These are phyloP conservation scores for Collybia nuda DNA, from an alignment of 768 basidiomycete species.

Conservation along the genomic window DNA sequence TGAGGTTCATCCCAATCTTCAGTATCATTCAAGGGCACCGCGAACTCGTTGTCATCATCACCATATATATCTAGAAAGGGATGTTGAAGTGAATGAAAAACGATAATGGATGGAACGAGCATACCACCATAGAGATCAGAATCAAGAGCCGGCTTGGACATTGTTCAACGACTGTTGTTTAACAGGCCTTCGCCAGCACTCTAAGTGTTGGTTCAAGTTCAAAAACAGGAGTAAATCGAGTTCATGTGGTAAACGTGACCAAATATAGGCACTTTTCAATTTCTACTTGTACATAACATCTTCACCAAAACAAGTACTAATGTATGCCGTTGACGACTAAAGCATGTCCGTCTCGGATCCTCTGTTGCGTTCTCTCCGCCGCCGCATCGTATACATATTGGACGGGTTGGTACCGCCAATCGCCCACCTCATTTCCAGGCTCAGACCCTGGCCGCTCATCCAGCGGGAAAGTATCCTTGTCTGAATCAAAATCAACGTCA, in stretches of 20 bases:
- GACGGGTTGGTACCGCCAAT: slow-evolving; percentile 44
- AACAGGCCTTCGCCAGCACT: neutral
- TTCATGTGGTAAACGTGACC: too few relatives aligned
- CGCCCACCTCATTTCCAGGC: slow-evolving; percentile 30
- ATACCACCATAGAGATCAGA: slow-evolving; percentile 37
- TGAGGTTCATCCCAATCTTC: slow-evolving; percentile 28
- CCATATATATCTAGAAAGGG: slow-evolving; percentile 49
- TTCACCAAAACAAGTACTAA: slow-evolving; percentile 22
- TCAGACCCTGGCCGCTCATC: slow-evolving; percentile 47
- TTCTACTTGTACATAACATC: slow-evolving; percentile 10
- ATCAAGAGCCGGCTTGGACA: slow-evolving; percentile 23
- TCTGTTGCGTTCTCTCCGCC: slow-evolving; percentile 72
- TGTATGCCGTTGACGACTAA: slow-evolving; percentile 47
- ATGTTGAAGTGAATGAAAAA: slow-evolving; percentile 24
- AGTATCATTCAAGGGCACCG: slow-evolving; percentile 15
- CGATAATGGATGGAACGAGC: slow-evolving; percentile 15
- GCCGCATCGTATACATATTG: slow-evolving; percentile 92
- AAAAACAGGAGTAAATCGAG: slow-evolving; percentile 1
- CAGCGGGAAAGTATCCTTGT: slow-evolving; percentile 30
- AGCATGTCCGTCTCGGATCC: slow-evolving; percentile 44
- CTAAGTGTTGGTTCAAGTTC: neutral
- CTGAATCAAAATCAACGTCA: slow-evolving; percentile 49
- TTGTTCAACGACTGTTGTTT: neutral
- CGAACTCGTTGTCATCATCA: slow-evolving; percentile 47
- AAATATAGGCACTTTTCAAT: too few relatives aligned